Base-by-base conservation (phyloP, 176 grass and related monocot genomes). In the Stipa capillata region DNA sequence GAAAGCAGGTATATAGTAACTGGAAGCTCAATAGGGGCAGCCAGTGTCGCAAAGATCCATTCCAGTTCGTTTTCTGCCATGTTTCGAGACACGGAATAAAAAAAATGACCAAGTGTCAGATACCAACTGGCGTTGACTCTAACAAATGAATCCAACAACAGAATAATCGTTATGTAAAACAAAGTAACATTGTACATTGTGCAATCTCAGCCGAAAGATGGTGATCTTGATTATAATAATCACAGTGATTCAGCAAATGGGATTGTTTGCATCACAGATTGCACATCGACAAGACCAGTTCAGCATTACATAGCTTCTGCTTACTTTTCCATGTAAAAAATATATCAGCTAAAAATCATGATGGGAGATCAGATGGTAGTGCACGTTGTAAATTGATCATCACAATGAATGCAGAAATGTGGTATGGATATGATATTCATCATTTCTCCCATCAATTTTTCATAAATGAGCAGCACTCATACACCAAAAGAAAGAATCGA, bases 191-290 rank as follows among this genome's bases (percentile, higher is more conserved):
- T 25, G 0, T 13, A 32, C 9, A 5, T 1, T 65, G 50, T 83
- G 74, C 83, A 80, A 87, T 79, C 88, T 90, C 88, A 82, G 84
- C 69, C 79, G 68, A 90, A 90, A 90, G 88, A 90, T 86, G 88
- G 84, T 87, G 80, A 83, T 86, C 72, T 78, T 63, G 20, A 5
- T 76, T 70, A 64, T 18, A 83, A 75, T 80, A 90, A 90, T 90
- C 88, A 87, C 28, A 31, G 45, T 12, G 61, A 69, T 83, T 90
- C 79, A 90, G 43, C 43, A 48, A 83, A 79, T 87, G 43, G 75
- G 58, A 69, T 83, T 79, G 18, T 18, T 86, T 86, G 74, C 88
- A 87, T 83, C 88, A 87, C 44, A 39, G 84, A 83, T 83, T 75
- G 84, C 88, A 83, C 60, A 56, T 2, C 6, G 45, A 39, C 7